These are phyloP conservation scores for Hanseniaspora uvarum DNA, from an alignment of 1,139 yeast species.

Conservation along the genomic window DNA sequence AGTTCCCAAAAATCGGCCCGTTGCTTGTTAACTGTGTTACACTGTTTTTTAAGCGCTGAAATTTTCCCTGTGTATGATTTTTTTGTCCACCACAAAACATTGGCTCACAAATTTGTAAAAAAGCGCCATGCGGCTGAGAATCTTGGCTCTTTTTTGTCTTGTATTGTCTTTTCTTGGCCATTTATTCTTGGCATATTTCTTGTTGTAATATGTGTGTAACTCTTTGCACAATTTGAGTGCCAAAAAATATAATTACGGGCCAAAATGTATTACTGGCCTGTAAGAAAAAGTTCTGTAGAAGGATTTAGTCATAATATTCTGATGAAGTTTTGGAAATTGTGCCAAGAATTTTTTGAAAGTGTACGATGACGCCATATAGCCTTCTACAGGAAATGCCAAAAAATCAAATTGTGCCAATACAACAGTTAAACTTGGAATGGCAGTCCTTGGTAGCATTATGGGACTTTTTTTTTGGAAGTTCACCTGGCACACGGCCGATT, in stretches of 20 bases:
- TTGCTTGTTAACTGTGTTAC: too few species aligned
- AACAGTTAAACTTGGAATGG: background rate
- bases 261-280: too few species aligned
- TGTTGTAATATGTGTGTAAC: background rate
- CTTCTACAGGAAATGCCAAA: background rate
- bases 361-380: too few species aligned
- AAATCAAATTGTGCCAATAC: background rate
- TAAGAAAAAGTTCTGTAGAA: too few species aligned
- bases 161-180: background rate
- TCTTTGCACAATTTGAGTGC: background rate
- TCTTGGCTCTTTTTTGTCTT: slow-evolving; percentile 7
- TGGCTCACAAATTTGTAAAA: background rate
- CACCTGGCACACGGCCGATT: too few species aligned
- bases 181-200: background rate
- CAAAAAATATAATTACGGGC: too few species aligned
- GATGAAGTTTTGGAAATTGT: background rate
- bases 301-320: background rate
- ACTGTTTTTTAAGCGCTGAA: background rate
- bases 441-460: background rate
- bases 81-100: too few species aligned
- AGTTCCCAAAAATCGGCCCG: too few species aligned
- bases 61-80: too few species aligned
- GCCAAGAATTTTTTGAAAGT: background rate
- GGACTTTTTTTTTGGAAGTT: too few species aligned
- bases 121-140: slow-evolving; percentile 14